Evolutionary conservation across 495 filamentous ascomycete genomes (phyloP).

Genomic region (Rostrohypoxylon terebratum): DNA sequence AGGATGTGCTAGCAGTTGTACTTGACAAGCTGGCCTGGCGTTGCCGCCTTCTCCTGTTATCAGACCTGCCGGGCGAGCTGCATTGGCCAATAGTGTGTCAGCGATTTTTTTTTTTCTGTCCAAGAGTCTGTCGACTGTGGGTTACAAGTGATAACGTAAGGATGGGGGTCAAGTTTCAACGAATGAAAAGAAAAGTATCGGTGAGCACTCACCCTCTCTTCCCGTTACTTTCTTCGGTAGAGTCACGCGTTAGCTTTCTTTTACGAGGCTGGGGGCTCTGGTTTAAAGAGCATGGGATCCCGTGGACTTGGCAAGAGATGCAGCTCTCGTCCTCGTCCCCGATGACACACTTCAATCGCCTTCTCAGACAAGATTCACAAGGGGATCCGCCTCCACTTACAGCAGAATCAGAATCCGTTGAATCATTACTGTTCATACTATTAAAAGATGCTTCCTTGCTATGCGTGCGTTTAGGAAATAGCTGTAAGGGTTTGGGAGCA

Average conservation of each 20-base stretch:
- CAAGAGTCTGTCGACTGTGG: conserved; percentile 40
- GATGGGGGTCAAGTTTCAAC: conserved; percentile 47
- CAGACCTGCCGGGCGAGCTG: conserved; percentile 65
- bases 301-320: conserved; percentile 71
- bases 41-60: conserved; percentile 64
- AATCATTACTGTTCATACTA: conserved; percentile 62
- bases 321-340: conserved; percentile 75
- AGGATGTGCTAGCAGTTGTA: conserved; percentile 64
- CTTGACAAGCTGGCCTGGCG: conserved; percentile 66
- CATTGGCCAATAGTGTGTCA: conserved; percentile 60
- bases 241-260: conserved; percentile 74
- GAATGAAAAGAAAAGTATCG: conserved; percentile 31
- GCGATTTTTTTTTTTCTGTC: conserved; percentile 41
- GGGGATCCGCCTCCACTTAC: conserved; percentile 56
- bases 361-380: conserved; percentile 76
- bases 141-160: conserved; percentile 47
- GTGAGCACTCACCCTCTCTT: conserved; percentile 68
- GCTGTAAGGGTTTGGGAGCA: conserved; percentile 62
- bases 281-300: conserved; percentile 71
- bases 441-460: conserved; percentile 54
- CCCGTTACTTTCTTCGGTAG: conserved; percentile 65
- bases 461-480: conserved; percentile 58
- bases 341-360: conserved; percentile 92
- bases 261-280: conserved; percentile 78
- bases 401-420: conserved; percentile 61